Conservation (phyloP, 2,329 filamentous ascomycete species). For the Penicillium sp. region DNA sequence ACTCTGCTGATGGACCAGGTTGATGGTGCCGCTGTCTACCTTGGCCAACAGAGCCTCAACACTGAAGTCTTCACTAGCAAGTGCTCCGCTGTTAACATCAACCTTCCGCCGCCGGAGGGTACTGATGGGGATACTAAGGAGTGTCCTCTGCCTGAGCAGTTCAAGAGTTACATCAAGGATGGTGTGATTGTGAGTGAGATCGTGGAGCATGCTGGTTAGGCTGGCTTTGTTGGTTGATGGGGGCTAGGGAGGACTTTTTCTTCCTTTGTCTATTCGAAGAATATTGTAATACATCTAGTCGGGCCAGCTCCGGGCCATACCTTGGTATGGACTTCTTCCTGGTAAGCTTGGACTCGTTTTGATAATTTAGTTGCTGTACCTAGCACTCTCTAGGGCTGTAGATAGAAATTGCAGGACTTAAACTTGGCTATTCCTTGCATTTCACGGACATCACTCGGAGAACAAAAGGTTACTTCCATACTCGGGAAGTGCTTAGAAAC, state of each 20-base stretch:
- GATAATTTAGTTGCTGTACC: constrained; percentile 16
- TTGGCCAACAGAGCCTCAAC: constrained; percentile 70
- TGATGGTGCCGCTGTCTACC: constrained; percentile 82
- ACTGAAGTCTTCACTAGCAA: constrained; percentile 90
- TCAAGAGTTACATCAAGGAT: constrained; percentile 73
- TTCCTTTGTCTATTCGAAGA: not conserved
- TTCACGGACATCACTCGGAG: too few relatives aligned
- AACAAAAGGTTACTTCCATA: too few relatives aligned
- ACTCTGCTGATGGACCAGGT: constrained; percentile 91
- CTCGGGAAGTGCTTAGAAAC: too few relatives aligned
- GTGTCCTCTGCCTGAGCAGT: constrained; percentile 82
- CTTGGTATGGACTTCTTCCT: not conserved
- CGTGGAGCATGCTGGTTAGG: constrained; percentile 82
- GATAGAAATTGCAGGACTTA: constrained; percentile 18
- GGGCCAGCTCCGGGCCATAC: not conserved
- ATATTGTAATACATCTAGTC: not conserved
- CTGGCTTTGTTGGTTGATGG: not conserved
- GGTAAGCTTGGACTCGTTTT: not conserved
- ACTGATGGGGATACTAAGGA: constrained; percentile 80
- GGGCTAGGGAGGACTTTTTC: not conserved
- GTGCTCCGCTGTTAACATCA: constrained; percentile 80
- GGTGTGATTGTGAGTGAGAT: constrained; percentile 85
- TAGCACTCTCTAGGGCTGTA: constrained; percentile 24
- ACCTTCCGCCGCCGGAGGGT: constrained; percentile 65
- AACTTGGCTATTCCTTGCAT: not conserved